Conservation (phyloP, 2,329 filamentous ascomycete genomes). For the Pestalotiopsis sp. region DNA sequence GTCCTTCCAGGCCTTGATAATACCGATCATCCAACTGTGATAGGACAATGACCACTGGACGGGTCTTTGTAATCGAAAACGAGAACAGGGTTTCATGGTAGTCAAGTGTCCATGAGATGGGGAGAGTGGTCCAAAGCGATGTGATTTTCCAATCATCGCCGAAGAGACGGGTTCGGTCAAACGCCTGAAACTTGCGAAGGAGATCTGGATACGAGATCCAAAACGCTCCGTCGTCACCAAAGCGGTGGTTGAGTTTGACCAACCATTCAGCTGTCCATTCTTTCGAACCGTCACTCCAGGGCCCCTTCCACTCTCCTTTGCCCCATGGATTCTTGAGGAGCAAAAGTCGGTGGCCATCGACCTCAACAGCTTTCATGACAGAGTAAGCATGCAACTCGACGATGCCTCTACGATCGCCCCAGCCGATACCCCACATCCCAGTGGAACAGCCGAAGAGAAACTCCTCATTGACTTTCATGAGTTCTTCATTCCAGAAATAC, state of each 20-base stretch:
- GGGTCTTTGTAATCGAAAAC: conserved; percentile 49
- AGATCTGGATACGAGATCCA: conserved; percentile 64
- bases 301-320: conserved; percentile 76
- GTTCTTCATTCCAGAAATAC: conserved; percentile 72
- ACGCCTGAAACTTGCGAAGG: conserved; percentile 59
- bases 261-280: conserved; percentile 85
- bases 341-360: conserved; percentile 64
- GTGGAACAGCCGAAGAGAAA: conserved; percentile 70
- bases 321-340: conserved; percentile 80
- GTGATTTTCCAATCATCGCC: conserved; percentile 55
- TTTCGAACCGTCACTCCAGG: conserved; percentile 82
- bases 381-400: conserved; percentile 63
- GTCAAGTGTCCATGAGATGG: conserved; percentile 58
- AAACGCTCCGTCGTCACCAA: conserved; percentile 74
- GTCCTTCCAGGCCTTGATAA: conserved; percentile 58
- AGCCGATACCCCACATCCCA: conserved; percentile 47
- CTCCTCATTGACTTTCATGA: conserved; percentile 77
- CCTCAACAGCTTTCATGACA: conserved; percentile 59
- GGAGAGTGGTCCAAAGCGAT: conserved; percentile 51
- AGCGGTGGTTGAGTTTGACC: conserved; percentile 70
- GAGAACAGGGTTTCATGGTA: conserved; percentile 59
- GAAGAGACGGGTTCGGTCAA: conserved; percentile 62
- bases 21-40: conserved; percentile 61
- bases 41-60: conserved; percentile 57
- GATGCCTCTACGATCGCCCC: conserved; percentile 57